Base-by-base conservation (phyloP, 1,139 yeast genomes). In the Debaryomyces coudertii region DNA sequence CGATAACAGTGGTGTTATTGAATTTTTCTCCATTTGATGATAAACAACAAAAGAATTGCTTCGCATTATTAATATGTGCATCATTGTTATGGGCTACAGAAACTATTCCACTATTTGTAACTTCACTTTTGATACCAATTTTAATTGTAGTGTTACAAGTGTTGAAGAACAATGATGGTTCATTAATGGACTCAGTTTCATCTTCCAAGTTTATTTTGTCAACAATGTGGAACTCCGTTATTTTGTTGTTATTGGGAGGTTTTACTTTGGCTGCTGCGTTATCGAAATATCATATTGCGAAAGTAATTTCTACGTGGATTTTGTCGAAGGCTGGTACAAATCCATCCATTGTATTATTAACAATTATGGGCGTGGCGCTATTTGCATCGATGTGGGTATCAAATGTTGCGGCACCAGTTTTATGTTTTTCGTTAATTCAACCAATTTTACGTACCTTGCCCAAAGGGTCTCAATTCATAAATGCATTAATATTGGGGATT, bases 351-450 rank as follows among this genome's bases (percentile, higher is more conserved):
- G 85, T 85, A 14, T 63, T 85, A 41, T 62, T 85, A 30, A 79
- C 87, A 29, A 78, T 84, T 46, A 85, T 85, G 90, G 68, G 77
- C 36, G 87, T 85, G 31, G 82, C 89, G 0, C 68, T 84, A 46
- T 85, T 85, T 65, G 73, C 85, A 12, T 82, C 89, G 1, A 84
- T 85, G 88, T 85, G 90, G 88, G 85, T 85, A 30, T 83, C 89
- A 2, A 85, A 85, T 56, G 90, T 85, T 44, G 92, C 92, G 0
- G 85, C 90, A 0, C 92, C 92, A 3, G 90, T 85, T 4, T 69
- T 85, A 45, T 84, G 90, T 55, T 85, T 82, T 59, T 82, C 88
- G 1, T 71, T 85, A 51, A 77, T 84, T 47, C 82, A 79, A 54
- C 89, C 90, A 9, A 68, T 85, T 22, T 68, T 85, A 46, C 76